phyloP scores from a whole-genome alignment of 106 monocot genomes.

The Acorus gramineus region DNA sequence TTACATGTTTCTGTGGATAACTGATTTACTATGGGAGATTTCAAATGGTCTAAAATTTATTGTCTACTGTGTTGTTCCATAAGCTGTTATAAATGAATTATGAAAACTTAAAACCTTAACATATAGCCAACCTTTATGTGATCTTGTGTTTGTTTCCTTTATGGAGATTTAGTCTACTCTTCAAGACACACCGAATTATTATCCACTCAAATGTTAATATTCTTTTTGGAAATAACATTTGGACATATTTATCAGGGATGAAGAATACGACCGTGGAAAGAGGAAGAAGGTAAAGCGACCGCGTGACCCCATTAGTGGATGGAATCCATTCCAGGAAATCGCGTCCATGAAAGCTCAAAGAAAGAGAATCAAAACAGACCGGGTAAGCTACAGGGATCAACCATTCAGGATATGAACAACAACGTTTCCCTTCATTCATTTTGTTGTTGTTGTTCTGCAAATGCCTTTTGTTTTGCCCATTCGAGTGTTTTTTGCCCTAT shows the following conservation, averaged over 20 bases:
- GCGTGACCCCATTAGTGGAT: constrained; percentile 16
- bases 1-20: too few relatives aligned
- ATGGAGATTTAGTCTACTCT: constrained; percentile 1
- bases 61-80: too few relatives aligned
- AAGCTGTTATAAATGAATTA: too few relatives aligned
- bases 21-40: too few relatives aligned
- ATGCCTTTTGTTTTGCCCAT: too few relatives aligned
- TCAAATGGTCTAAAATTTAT: too few relatives aligned
- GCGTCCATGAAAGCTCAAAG: constrained; percentile 25
- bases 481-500: too few relatives aligned
- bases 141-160: too few relatives aligned
- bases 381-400: constrained; percentile 22
- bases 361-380: constrained; percentile 17
- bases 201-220: background rate
- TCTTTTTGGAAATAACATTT: background rate
- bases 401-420: constrained; percentile 52
- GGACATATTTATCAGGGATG: constrained; percentile 39
- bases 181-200: background rate
- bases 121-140: too few relatives aligned
- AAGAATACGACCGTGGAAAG: constrained; percentile 75
- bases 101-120: too few relatives aligned
- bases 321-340: constrained; percentile 67
- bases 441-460: too few relatives aligned
- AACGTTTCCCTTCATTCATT: too few relatives aligned
- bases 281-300: constrained; percentile 67